Evolutionary conservation across 1,284 basidiomycete genomes (phyloP), one percentile per base, ranked within the genome.

Genomic region (Cutaneotrichosporon sp.): DNA sequence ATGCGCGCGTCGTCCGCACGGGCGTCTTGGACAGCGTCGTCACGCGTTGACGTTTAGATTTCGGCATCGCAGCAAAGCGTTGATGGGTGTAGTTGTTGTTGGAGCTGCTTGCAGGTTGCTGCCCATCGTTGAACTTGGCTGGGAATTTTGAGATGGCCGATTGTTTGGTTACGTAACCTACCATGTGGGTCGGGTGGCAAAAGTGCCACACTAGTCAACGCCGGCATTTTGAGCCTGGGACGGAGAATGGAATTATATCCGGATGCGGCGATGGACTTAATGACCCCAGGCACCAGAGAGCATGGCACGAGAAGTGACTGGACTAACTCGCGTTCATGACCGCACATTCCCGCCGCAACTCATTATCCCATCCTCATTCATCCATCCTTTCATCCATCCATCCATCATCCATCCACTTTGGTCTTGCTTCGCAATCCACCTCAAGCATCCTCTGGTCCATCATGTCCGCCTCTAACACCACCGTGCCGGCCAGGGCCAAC

Each of bases 31-130:
- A 79, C 43, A 82, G 74, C 37, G 79, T 76, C 16, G 81, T 77
- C 68, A 92, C 70, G 78, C 92, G 90, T 60, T 86, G 79, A 65
- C 90, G 83, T 79, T 84, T 92, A 70, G 90, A 93, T 75, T 81
- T 84, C 54, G 90, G 88, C 90, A 94, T 94, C 19, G 27, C 52
- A 31, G 29, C n/a, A n/a, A n/a, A n/a, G n/a, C 3, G 26, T 24
- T 33, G 34, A 24, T 41, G 22, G 37, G 7, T 41, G 38, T 22
- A 14, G 48, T 16, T 33, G 31, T 29, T 19, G 25, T 43, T 39
- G 33, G 35, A 17, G 5, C 7, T 12, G 19, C n/a, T 12, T 16
- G 38, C 22, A 39, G 37, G 29, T 24, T 11, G 19, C n/a, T n/a
- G n/a, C n/a, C n/a, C n/a, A n/a, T n/a, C n/a, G n/a, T n/a, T n/a